Conservation (phyloP, 2,329 filamentous ascomycete species). For the Coniochaeta hoffmannii region DNA sequence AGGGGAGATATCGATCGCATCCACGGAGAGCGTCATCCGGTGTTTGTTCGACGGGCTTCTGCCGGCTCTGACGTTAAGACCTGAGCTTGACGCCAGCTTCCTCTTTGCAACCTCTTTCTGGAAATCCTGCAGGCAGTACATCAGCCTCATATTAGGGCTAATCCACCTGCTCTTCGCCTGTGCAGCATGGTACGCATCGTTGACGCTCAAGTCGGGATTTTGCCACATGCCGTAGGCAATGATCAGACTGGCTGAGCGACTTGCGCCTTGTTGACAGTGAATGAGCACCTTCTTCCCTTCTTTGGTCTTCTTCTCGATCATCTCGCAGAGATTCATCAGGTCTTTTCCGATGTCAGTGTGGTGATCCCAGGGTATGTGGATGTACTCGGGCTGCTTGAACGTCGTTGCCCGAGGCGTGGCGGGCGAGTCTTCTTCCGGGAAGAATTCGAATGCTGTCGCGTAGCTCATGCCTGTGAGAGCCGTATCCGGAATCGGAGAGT, state of each 20-base stretch:
- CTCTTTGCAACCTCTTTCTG: conserved; percentile 54
- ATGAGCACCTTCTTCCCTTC: conserved; percentile 73
- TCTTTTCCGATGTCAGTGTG: conserved; percentile 80
- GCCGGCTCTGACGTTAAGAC: conserved; percentile 41
- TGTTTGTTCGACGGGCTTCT: conserved; percentile 51
- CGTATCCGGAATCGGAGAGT: conserved; percentile 46
- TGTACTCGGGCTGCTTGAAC: conserved; percentile 63
- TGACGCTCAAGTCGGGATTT: conserved; percentile 68
- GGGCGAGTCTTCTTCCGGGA: conserved; percentile 39
- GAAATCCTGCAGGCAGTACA: conserved; percentile 84
- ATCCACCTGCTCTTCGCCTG: conserved; percentile 82
- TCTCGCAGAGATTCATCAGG: conserved; percentile 65
- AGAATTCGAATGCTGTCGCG: conserved; percentile 54
- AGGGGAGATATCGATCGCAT: conserved; percentile 43
- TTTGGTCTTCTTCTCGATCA: conserved; percentile 64
- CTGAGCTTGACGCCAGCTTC: conserved; percentile 34
- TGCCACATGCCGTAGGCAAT: conserved; percentile 80
- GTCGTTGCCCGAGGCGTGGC: conserved; percentile 49
- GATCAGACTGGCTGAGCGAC: conserved; percentile 76
- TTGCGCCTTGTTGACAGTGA: conserved; percentile 82
- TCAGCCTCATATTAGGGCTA: conserved; percentile 84
- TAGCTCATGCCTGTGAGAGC: conserved; percentile 51
- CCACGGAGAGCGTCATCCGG: conserved; percentile 51
- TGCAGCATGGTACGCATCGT: conserved; percentile 75
- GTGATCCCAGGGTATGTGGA: conserved; percentile 83